These are phyloP conservation scores for Monosporozyma solicola DNA, from an alignment of 805 yeast genomes.

Conservation along the genomic window DNA sequence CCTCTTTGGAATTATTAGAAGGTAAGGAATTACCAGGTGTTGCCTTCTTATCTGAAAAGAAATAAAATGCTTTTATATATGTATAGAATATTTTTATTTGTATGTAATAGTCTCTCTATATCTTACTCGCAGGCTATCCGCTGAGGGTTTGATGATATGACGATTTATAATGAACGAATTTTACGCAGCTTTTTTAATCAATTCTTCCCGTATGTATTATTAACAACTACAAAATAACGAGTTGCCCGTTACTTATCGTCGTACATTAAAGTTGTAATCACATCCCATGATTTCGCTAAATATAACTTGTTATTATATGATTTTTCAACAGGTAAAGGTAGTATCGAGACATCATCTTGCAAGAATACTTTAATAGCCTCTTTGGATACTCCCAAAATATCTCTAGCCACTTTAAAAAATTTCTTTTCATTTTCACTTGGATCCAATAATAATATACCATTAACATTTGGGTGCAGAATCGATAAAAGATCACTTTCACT, in stretches of 20 bases:
- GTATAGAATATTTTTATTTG: neutral
- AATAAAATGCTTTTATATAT: constrained; percentile 14
- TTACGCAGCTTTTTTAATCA: neutral
- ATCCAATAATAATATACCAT: constrained; percentile 21
- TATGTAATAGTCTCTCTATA: neutral
- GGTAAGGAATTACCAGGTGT: constrained; percentile 99
- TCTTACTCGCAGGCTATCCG: neutral
- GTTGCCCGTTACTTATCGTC: neutral
- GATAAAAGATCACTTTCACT: constrained; percentile 27
- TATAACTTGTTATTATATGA: neutral
- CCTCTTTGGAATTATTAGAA: constrained; percentile 95
- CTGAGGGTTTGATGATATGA: neutral
- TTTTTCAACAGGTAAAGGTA: neutral
- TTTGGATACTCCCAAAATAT: constrained; percentile 11
- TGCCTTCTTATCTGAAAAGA: constrained; percentile 75
- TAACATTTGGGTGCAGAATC: constrained; percentile 20
- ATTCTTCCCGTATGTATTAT: neutral
- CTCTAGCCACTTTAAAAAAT: constrained; percentile 11
- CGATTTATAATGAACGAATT: neutral
- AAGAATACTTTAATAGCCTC: neutral
- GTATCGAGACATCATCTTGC: neutral
- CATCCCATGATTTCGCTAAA: constrained; percentile 3
- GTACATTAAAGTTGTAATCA: neutral
- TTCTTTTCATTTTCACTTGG: constrained; percentile 15
- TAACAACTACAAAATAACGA: neutral